Percentiles rank a stretch among this genome's conserved stretches.
Evolutionary conservation across 768 basidiomycete species (phyloP).

Genomic region (Coprinellus micaceus): DNA sequence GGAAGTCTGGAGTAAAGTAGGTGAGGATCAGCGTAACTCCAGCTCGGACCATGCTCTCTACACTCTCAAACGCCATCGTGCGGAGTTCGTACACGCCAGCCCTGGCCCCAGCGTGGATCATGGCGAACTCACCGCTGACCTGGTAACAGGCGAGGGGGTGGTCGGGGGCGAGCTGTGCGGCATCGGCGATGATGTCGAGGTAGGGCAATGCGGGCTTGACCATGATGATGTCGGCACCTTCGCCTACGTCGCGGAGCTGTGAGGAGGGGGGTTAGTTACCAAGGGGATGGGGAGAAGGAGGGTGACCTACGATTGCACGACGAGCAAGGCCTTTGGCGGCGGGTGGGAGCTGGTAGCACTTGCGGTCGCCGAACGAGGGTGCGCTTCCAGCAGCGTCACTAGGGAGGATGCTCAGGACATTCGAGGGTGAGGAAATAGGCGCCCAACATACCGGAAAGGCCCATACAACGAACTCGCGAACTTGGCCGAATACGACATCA

Average conservation of each 20-base stretch:
- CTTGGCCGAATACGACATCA: slow-evolving; percentile 98
- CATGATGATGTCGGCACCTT: slow-evolving; percentile 99
- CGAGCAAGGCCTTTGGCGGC: slow-evolving; percentile 84
- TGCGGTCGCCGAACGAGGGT: slow-evolving; percentile 90
- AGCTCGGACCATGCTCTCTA: slow-evolving; percentile 88
- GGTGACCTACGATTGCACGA: slow-evolving; percentile 76
- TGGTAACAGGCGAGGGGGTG: slow-evolving; percentile 96
- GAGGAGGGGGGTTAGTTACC: slow-evolving; percentile 3
- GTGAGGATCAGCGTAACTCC: slow-evolving; percentile 87
- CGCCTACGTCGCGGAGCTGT: slow-evolving; percentile 80
- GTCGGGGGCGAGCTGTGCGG: slow-evolving; percentile 73
- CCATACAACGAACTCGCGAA: slow-evolving; percentile 95
- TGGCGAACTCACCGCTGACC: slow-evolving; percentile 96
- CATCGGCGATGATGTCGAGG: slow-evolving; percentile 93
- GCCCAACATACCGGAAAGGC: slow-evolving; percentile 73
- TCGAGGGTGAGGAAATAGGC: not conserved
- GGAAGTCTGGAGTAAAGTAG: slow-evolving; percentile 96
- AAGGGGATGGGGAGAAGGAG: not conserved
- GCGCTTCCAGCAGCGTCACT: slow-evolving; percentile 98
- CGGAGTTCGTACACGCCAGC: slow-evolving; percentile 92
- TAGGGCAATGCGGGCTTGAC: slow-evolving; percentile 96
- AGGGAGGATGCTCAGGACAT: slow-evolving; percentile 6
- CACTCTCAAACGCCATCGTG: slow-evolving; percentile 91
- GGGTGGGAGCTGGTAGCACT: slow-evolving; percentile 97
- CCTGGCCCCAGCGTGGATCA: slow-evolving; percentile 90